Evolutionary conservation across 148 eudicot species (phyloP), one percentile per base, ranked within the genome.

Genomic region (Fagopyrum homotropicum): DNA sequence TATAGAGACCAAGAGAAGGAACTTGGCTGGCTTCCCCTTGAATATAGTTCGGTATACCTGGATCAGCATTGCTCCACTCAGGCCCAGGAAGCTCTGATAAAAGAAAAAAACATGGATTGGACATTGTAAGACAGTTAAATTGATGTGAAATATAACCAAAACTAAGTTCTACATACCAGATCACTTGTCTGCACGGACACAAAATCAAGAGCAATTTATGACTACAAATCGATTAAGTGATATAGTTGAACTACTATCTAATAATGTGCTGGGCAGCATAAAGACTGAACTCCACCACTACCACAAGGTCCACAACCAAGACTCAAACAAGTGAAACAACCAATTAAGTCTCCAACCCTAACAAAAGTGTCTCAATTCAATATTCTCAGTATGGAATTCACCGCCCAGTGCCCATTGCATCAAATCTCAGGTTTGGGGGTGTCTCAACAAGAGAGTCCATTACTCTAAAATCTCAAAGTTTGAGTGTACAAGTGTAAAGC

Each of bases 51-150:
- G 89, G 74, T 90, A 90, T 22, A 90, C 84, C 78, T 87, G 95
- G 72, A 90, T 80, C 51, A 92, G 35, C 80, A 92, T 86, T 44
- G 97, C 95, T 72, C 91, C 95, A 72, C 97, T 90, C 78, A 92
- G 75, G 71, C 97, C 92, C 51, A 89, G 85, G 81, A 88, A 92
- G 22, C 94, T 90, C 97, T 92, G 80, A 29, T 59, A 64, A 69
- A 59, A 43, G 60, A 50, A 15, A 78, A 78, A 40, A 70, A 17
- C 16, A 72, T 35, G 45, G 16, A 43, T 66, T 40, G 3, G 29
- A 64, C 70, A 63, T 29, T 60, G 40, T 40, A 29, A 29, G 8
- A 64, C 14, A 22, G 2, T 12, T 40, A 22, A 64, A 1, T 14
- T 64, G 46, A 64, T 64, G 70, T 12, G 45, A 64, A 64, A 11